Evolutionary conservation across 768 basidiomycete genomes (phyloP).

Genomic region (Solioccasus polychromus): DNA sequence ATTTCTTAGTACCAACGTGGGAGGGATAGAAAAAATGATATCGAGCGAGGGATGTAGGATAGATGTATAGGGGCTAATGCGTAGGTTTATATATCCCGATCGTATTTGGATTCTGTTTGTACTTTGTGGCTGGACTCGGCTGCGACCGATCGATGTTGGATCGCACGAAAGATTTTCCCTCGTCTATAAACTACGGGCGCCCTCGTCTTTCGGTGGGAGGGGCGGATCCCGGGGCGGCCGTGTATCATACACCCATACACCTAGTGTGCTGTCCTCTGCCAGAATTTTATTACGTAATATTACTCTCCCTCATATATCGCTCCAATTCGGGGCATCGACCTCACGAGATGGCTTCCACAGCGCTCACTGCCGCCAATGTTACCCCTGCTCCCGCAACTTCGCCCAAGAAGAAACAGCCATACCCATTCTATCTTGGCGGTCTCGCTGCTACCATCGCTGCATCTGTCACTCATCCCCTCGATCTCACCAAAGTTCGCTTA

Average conservation of each 20-base stretch:
- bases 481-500: slow-evolving; percentile 88
- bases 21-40: too few relatives aligned
- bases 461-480: slow-evolving; percentile 84
- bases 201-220: not conserved
- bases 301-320: slow-evolving; percentile 8
- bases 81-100: too few relatives aligned
- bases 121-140: not conserved
- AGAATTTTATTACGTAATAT: slow-evolving; percentile 16
- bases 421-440: slow-evolving; percentile 88
- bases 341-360: slow-evolving; percentile 19
- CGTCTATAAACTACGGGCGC: not conserved
- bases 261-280: too few relatives aligned
- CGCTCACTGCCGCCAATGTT: slow-evolving; percentile 11
- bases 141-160: too few relatives aligned
- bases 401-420: slow-evolving; percentile 57
- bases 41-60: too few relatives aligned
- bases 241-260: too few relatives aligned
- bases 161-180: too few relatives aligned
- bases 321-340: not conserved
- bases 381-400: slow-evolving; percentile 1
- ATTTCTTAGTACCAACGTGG: too few relatives aligned
- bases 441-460: slow-evolving; percentile 85
- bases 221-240: not conserved
- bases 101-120: too few relatives aligned
- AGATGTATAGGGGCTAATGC: too few relatives aligned